These are phyloP conservation scores for Isabelozyma gotoi DNA, from an alignment of 805 yeast genomes.

Conservation along the genomic window DNA sequence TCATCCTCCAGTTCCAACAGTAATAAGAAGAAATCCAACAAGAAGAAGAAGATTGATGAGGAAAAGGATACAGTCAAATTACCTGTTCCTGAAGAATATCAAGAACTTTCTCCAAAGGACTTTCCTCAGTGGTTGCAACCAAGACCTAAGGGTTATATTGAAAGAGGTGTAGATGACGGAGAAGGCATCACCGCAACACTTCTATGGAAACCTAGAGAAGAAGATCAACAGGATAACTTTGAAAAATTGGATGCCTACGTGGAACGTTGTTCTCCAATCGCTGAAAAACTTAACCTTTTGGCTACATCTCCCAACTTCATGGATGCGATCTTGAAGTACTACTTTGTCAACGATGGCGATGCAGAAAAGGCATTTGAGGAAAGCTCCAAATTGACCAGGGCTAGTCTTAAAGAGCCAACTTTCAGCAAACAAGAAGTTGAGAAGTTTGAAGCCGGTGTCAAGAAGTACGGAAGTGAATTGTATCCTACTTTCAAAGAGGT, in stretches of 20 bases:
- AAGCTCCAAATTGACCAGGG: constrained; percentile 52
- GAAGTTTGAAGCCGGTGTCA: constrained; percentile 74
- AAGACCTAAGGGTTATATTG: constrained; percentile 76
- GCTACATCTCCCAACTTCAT: constrained; percentile 78
- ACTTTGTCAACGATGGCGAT: constrained; percentile 55
- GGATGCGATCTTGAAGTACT: constrained; percentile 64
- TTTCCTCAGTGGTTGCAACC: constrained; percentile 78
- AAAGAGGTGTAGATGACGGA: constrained; percentile 73
- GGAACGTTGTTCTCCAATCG: constrained; percentile 52
- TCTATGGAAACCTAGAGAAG: constrained; percentile 57
- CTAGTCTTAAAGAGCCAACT: constrained; percentile 72
- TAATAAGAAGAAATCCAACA: constrained; percentile 14
- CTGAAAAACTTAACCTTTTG: constrained; percentile 52
- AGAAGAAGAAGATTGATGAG: constrained; percentile 15
- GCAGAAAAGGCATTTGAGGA: constrained; percentile 45
- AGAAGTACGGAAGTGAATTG: constrained; percentile 72
- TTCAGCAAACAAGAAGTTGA: constrained; percentile 61
- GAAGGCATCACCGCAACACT: constrained; percentile 53
- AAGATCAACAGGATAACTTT: constrained; percentile 25
- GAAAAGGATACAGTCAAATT: constrained; percentile 23
- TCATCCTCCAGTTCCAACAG: constrained; percentile 8
- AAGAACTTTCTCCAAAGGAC: constrained; percentile 40
- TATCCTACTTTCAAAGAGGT: constrained; percentile 71
- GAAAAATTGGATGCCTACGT: constrained; percentile 53
- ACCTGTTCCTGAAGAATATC: constrained; percentile 48